These are phyloP conservation scores for Suhomyces faveliae DNA, from an alignment of 805 yeast species.

Conservation along the genomic window DNA sequence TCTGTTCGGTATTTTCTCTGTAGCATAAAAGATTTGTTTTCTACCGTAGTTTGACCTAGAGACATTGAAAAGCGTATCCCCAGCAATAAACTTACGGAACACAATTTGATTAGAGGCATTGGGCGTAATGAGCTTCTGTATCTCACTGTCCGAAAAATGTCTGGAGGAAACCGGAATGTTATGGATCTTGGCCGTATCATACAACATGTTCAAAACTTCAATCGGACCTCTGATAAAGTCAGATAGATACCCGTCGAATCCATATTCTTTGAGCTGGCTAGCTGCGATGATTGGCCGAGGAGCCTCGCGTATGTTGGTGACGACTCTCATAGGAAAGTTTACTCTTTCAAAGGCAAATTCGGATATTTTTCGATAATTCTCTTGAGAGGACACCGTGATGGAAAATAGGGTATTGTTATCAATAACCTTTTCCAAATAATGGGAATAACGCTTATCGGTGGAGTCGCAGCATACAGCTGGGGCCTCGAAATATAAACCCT, in stretches of 20 bases:
- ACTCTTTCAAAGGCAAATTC: conserved; percentile 32
- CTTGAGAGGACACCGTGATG: conserved; percentile 56
- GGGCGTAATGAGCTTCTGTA: conserved; percentile 35
- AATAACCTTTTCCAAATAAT: conserved; percentile 57
- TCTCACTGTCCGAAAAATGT: conserved; percentile 43
- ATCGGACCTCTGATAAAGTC: conserved; percentile 75
- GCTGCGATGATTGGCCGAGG: conserved; percentile 20
- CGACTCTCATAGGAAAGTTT: conserved; percentile 59
- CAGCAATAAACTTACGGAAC: conserved; percentile 61
- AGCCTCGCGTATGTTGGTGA: conserved; percentile 15
- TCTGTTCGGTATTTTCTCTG: conserved; percentile 29
- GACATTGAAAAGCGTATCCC: conserved; percentile 50
- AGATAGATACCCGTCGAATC: conserved; percentile 77
- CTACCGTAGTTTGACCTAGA: conserved; percentile 64
- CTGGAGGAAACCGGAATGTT: conserved; percentile 62
- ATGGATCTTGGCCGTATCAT: conserved; percentile 46
- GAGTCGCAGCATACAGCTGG: conserved; percentile 66
- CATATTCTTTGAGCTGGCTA: conserved; percentile 44
- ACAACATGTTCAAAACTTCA: conserved; percentile 69
- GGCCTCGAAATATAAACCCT: conserved; percentile 60
- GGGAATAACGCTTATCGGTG: conserved; percentile 47
- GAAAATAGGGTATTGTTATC: conserved; percentile 56
- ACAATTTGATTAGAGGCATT: conserved; percentile 39
- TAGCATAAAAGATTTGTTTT: conserved; percentile 46
- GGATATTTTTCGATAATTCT: conserved; percentile 49